phyloP scores from a whole-genome alignment of 2,329 filamentous ascomycete genomes.

The Blastomyces percursus region DNA sequence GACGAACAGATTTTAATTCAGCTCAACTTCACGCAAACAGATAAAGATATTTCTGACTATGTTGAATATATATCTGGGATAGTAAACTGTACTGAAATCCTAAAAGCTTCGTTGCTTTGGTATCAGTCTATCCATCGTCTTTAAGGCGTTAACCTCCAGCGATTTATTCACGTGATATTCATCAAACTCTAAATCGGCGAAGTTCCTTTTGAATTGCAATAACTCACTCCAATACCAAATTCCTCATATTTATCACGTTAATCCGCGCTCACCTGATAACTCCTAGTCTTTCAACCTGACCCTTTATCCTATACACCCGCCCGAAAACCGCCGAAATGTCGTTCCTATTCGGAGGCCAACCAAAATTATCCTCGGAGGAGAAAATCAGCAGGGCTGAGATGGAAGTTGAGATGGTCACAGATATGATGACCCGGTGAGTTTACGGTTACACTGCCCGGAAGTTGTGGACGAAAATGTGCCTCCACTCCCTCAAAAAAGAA shows the following conservation, averaged over 20 bases:
- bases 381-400: constrained; percentile 95
- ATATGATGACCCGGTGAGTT: constrained; percentile 91
- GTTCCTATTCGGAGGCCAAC: constrained; percentile 59
- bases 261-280: not conserved
- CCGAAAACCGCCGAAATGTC: constrained; percentile 45
- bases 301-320: not conserved
- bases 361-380: constrained; percentile 86
- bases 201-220: not conserved
- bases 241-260: not conserved
- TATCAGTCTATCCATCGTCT: too few relatives aligned
- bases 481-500: too few relatives aligned
- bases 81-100: not conserved
- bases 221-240: not conserved
- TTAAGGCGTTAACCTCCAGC: too few relatives aligned
- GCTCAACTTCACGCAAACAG: too few relatives aligned
- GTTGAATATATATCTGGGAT: not conserved
- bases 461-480: not conserved
- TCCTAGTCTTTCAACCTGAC: not conserved
- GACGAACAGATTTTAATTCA: too few relatives aligned
- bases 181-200: too few relatives aligned
- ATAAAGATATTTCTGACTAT: too few relatives aligned
- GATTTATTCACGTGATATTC: too few relatives aligned
- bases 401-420: constrained; percentile 93
- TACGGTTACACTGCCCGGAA: not conserved
- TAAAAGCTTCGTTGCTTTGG: too few relatives aligned